Percentiles rank a stretch among this genome's conserved stretches.
phyloP scores from a whole-genome alignment of 192 early-diverging fungal species.

The Umbelopsis sp. region DNA sequence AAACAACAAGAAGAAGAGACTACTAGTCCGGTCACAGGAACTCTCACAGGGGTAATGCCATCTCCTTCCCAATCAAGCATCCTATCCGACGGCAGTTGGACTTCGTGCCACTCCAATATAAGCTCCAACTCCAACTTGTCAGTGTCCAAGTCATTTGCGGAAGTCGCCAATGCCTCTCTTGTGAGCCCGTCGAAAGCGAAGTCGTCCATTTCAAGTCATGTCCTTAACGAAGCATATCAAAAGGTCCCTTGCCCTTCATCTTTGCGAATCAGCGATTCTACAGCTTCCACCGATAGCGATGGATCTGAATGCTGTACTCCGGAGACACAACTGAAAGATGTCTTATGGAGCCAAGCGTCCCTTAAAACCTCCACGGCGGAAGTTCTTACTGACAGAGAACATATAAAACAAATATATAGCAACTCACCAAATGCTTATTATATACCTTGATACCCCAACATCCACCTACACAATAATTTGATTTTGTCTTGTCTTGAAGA shows the following conservation, averaged over 20 bases:
- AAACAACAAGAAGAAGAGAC: not conserved
- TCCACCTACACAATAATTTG: not conserved
- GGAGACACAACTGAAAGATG: not conserved
- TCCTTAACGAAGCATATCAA: not conserved
- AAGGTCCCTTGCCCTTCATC: not conserved
- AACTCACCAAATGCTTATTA: not conserved
- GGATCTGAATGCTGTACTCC: conserved; percentile 5
- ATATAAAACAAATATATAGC: not conserved
- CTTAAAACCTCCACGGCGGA: not conserved
- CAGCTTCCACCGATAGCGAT: not conserved
- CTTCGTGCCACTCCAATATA: not conserved
- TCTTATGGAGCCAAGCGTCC: not conserved
- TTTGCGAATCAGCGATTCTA: not conserved
- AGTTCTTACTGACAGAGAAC: not conserved
- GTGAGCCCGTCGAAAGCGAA: not conserved
- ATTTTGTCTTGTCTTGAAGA: too few relatives aligned
- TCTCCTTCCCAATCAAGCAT: not conserved
- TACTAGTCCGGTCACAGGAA: not conserved
- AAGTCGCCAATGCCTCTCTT: too few relatives aligned
- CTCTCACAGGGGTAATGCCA: not conserved
- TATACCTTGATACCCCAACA: conserved; percentile 7
- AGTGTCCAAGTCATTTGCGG: too few relatives aligned
- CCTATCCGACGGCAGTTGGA: conserved; percentile 1
- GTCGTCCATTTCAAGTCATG: not conserved
- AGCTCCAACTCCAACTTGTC: not conserved